phyloP scores from a whole-genome alignment of 768 basidiomycete genomes.

The Antrodiella citrinella region DNA sequence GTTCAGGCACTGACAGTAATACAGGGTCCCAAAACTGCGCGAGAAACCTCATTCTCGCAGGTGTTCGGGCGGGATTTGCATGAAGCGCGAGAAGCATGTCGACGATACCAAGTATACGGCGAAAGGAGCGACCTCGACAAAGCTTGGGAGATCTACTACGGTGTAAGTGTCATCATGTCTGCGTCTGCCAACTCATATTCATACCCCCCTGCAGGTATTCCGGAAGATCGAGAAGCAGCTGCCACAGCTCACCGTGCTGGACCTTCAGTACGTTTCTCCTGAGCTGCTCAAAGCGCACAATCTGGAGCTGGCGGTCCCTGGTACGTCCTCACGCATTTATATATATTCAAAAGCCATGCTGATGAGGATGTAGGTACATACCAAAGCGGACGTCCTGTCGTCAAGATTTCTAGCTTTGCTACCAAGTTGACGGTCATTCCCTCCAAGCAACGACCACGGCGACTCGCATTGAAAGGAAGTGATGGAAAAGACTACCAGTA shows the following conservation, averaged over 20 bases:
- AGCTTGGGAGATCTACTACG: constrained; percentile 99
- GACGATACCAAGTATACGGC: constrained; percentile 76
- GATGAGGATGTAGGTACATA: constrained; percentile 62
- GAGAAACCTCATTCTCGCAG: constrained; percentile 93
- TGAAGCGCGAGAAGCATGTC: constrained; percentile 87
- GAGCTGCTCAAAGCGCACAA: constrained; percentile 81
- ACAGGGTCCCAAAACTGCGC: constrained; percentile 87
- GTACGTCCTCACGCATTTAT: constrained; percentile 31
- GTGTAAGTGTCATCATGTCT: constrained; percentile 37
- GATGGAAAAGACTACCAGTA: constrained; percentile 95
- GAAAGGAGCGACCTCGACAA: constrained; percentile 88
- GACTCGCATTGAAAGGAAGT: constrained; percentile 77
- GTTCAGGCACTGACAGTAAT: constrained; percentile 2
- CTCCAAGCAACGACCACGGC: constrained; percentile 93
- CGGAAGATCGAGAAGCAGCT: constrained; percentile 94
- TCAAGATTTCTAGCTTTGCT: constrained; percentile 78
- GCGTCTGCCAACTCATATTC: not conserved
- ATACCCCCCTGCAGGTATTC: constrained; percentile 58
- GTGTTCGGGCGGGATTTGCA: constrained; percentile 88
- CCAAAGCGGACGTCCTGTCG: constrained; percentile 76
- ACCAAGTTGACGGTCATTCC: constrained; percentile 89
- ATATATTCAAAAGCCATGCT: not conserved
- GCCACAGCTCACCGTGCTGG: constrained; percentile 79
- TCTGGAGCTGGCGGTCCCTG: constrained; percentile 93
- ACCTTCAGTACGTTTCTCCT: constrained; percentile 96